Evolutionary conservation across 1,139 yeast species (phyloP), one percentile per base, ranked within the genome.

Genomic region (Protomyces pachydermus): DNA sequence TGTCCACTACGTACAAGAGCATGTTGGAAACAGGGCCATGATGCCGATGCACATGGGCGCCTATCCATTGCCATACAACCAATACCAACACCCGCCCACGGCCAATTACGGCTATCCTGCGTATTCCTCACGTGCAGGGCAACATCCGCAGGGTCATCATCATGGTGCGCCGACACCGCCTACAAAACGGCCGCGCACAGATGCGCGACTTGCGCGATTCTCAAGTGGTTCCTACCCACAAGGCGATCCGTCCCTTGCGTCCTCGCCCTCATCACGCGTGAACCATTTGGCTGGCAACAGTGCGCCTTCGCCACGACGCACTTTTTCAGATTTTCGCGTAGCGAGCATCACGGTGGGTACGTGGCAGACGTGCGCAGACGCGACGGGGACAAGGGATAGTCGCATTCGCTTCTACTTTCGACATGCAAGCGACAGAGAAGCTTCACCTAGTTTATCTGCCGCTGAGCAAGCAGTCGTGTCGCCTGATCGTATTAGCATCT

Each of bases 401-500:
- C 61, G 65, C 1, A 23, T 64, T 6, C 65, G 66, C 1, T 58
- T 64, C 38, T 64, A 61, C 45, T 64, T 64, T 18, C 60, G 65
- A 12, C 53, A 54, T 16, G 25, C 42, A 18, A 25, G 37, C 12
- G 66, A 64, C 32, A 25, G n/a, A 8, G 62, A 57, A 3, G 70
- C 54, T 61, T 37, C 54, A 68, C 61, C 62, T 8, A 57, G 64
- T 35, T 23, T 65, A 53, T 52, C 68, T 12, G 65, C 66, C 8
- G 63, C 67, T n/a, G 71, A 69, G 16, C 64, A 67, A 10, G 70
- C 71, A 2, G 53, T 69, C 51, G 56, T 65, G 3, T 71, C 68
- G 38, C 72, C 72, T 3, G 72, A 70, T 38, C 61, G 72, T 10
- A 54, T 70, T 34, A 68, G 70, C 25, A 68, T 70, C 38, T 68